phyloP scores from a whole-genome alignment of 257 asterid genomes.

The Penstemon newberryi region DNA sequence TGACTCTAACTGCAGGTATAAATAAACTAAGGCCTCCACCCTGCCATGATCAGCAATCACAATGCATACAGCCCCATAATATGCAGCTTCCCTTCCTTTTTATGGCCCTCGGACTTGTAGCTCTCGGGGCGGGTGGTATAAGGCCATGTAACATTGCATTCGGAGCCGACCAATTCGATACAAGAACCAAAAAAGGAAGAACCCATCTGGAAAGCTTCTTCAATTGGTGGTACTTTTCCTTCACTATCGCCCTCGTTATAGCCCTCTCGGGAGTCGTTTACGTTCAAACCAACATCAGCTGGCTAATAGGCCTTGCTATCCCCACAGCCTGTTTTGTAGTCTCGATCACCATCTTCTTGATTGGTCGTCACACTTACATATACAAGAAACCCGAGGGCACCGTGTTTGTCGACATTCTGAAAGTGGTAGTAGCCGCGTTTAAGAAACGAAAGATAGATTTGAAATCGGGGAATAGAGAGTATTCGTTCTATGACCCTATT shows the following conservation, averaged over 20 bases:
- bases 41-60: conserved; percentile 33
- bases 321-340: conserved; percentile 67
- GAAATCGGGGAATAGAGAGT: neutral
- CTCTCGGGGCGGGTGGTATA: conserved; percentile 77
- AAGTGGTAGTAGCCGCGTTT: conserved; percentile 48
- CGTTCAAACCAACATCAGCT: conserved; percentile 73
- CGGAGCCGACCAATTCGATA: conserved; percentile 89
- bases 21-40: conserved; percentile 53
- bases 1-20: conserved; percentile 58
- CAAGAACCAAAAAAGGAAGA: conserved; percentile 60
- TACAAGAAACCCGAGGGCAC: conserved; percentile 46
- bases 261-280: conserved; percentile 72
- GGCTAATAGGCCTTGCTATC: conserved; percentile 66
- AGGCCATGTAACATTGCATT: conserved; percentile 89
- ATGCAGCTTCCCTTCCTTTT: conserved; percentile 65
- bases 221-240: conserved; percentile 89
- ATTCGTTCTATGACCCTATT: conserved; percentile 38
- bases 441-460: conserved; percentile 41
- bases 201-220: conserved; percentile 73
- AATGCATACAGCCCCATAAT: conserved; percentile 47
- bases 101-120: conserved; percentile 53
- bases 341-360: conserved; percentile 55
- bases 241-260: conserved; percentile 68
- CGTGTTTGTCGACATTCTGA: conserved; percentile 59
- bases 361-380: conserved; percentile 56